Conservation (phyloP, 2,329 filamentous ascomycete genomes). For the Bipolaris bicolor region DNA sequence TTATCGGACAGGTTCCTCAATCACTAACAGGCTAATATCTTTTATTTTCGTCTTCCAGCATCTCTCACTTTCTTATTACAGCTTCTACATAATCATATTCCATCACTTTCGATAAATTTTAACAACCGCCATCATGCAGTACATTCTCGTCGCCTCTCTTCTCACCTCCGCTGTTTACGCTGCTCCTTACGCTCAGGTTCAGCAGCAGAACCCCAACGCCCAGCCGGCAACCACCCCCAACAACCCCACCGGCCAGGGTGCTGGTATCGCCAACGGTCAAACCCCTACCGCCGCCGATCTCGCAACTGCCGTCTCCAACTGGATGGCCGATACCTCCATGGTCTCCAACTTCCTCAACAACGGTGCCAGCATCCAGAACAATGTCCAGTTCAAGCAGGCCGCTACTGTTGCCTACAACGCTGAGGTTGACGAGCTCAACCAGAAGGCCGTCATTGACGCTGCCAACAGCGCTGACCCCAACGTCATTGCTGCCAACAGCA, state of each 20-base stretch:
- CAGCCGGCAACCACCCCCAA: background rate
- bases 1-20: slow-evolving; percentile 41
- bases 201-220: slow-evolving; percentile 10
- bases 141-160: slow-evolving; percentile 44
- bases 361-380: slow-evolving; percentile 42
- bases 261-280: slow-evolving; percentile 29
- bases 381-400: slow-evolving; percentile 45
- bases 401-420: slow-evolving; percentile 47
- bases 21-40: slow-evolving; percentile 34
- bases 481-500: slow-evolving; percentile 46
- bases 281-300: slow-evolving; percentile 38
- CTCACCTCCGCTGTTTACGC: slow-evolving; percentile 41
- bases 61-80: slow-evolving; percentile 18
- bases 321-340: slow-evolving; percentile 48
- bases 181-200: slow-evolving; percentile 36
- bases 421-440: slow-evolving; percentile 48
- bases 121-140: slow-evolving; percentile 43
- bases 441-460: slow-evolving; percentile 47
- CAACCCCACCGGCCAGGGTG: slow-evolving; percentile 23
- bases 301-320: slow-evolving; percentile 46
- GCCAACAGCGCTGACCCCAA: slow-evolving; percentile 34
- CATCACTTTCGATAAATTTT: slow-evolving; percentile 26
- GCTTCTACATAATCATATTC: slow-evolving; percentile 14
- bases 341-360: slow-evolving; percentile 49
- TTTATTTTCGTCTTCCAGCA: slow-evolving; percentile 22